These are phyloP conservation scores for Spiraea crenata DNA, from an alignment of 331 rosid genomes.

Conservation along the genomic window DNA sequence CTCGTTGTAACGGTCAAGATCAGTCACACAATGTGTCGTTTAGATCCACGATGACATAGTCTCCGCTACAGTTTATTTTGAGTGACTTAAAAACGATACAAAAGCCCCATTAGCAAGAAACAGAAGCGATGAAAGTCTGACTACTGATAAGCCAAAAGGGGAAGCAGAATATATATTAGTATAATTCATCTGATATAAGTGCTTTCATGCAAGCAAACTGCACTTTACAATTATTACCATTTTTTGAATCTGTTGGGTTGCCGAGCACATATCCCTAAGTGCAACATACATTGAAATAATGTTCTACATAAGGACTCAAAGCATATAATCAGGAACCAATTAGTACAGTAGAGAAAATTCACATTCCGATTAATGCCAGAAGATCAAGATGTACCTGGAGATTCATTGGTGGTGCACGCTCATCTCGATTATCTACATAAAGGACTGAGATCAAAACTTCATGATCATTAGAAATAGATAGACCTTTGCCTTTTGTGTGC, in stretches of 20 bases:
- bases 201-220: constrained; percentile 12
- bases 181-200: constrained; percentile 26
- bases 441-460: too few relatives aligned
- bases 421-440: too few relatives aligned
- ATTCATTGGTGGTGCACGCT: too few relatives aligned
- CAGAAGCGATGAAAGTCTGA: too few relatives aligned
- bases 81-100: background rate
- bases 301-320: too few relatives aligned
- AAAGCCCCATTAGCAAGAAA: too few relatives aligned
- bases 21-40: background rate
- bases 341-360: too few relatives aligned
- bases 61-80: background rate
- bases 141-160: background rate
- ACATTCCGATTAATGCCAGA: background rate
- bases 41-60: constrained; percentile 10
- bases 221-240: background rate
- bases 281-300: background rate
- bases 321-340: too few relatives aligned
- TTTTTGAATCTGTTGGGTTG: constrained; percentile 3
- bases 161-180: background rate
- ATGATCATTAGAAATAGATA: too few relatives aligned
- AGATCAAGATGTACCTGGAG: background rate
- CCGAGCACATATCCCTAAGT: constrained; percentile 26
- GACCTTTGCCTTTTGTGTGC: too few relatives aligned
- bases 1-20: constrained; percentile 4